phyloP scores from a whole-genome alignment of 1,284 basidiomycete genomes.

The Austropuccinia psidii region DNA sequence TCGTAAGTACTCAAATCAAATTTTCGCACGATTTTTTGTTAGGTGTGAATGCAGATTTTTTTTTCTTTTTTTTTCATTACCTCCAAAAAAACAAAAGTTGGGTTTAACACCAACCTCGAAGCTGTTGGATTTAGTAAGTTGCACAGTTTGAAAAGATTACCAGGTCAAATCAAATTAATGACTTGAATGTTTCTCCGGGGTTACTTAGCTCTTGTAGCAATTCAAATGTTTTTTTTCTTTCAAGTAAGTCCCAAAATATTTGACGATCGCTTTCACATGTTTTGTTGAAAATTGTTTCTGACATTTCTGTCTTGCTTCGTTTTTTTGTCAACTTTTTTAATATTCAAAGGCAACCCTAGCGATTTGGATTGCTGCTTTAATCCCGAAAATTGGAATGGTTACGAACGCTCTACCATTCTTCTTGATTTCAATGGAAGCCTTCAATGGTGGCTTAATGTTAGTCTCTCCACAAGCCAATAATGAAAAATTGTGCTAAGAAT shows the following conservation, averaged over 20 bases:
- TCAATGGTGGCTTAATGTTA: conserved; percentile 42
- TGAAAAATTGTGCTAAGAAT: neutral
- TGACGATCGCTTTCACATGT: neutral
- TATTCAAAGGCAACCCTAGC: conserved; percentile 41
- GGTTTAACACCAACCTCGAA: conserved; percentile 18
- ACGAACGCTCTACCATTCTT: conserved; percentile 43
- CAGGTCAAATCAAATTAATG: too few relatives aligned
- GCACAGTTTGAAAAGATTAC: neutral
- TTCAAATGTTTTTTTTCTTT: conserved; percentile 43
- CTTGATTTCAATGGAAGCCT: conserved; percentile 44
- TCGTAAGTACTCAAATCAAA: neutral
- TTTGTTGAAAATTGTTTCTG: neutral
- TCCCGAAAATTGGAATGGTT: conserved; percentile 41
- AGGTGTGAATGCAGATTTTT: neutral
- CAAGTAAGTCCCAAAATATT: conserved; percentile 37
- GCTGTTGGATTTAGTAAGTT: conserved; percentile 31
- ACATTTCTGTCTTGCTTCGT: neutral
- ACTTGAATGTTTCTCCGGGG: neutral
- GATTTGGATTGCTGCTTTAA: conserved; percentile 42
- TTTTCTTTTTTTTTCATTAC: neutral
- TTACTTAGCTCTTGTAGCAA: conserved; percentile 40
- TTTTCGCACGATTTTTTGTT: neutral
- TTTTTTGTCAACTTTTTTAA: neutral
- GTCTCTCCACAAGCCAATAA: neutral
- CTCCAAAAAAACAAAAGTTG: conserved; percentile 21